Conservation (phyloP, 768 basidiomycete species). For the Pulveroboletus sp. region DNA sequence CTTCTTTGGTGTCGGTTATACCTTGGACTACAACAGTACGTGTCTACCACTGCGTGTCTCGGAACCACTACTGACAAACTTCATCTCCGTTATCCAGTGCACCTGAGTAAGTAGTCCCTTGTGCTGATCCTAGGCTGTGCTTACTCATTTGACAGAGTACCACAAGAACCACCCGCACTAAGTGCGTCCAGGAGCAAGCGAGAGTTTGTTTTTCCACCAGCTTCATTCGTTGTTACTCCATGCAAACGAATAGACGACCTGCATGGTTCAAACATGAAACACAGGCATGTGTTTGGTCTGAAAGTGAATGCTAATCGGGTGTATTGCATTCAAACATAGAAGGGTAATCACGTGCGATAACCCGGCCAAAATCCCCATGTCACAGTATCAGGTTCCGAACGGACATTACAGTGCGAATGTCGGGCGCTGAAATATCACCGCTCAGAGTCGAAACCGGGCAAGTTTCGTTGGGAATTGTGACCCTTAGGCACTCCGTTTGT, state of each 20-base stretch:
- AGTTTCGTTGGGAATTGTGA: neutral
- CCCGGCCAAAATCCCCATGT: neutral
- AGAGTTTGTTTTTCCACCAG: constrained; percentile 5
- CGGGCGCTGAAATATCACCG: neutral
- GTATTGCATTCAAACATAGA: neutral
- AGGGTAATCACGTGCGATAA: neutral
- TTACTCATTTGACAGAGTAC: constrained; percentile 54
- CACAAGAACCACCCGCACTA: constrained; percentile 90
- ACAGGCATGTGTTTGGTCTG: neutral
- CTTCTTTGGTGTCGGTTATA: constrained; percentile 60
- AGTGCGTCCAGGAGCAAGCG: constrained; percentile 10
- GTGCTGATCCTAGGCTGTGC: constrained; percentile 5
- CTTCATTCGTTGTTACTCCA: constrained; percentile 21
- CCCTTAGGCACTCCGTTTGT: neutral
- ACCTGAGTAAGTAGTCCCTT: constrained; percentile 61
- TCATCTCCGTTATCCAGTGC: constrained; percentile 48
- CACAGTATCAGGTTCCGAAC: neutral
- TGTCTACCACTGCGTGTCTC: constrained; percentile 18
- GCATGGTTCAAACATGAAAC: constrained; percentile 14
- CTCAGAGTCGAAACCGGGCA: neutral
- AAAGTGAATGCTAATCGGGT: neutral
- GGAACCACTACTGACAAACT: constrained; percentile 8
- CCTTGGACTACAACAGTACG: constrained; percentile 87
- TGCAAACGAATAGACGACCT: constrained; percentile 27
- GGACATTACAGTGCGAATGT: constrained; percentile 2